A percentile compares a stretch with the other conserved stretches of the same genome.
Conservation (phyloP, 148 eudicot genomes). For the Mesembryanthemum crystallinum region DNA sequence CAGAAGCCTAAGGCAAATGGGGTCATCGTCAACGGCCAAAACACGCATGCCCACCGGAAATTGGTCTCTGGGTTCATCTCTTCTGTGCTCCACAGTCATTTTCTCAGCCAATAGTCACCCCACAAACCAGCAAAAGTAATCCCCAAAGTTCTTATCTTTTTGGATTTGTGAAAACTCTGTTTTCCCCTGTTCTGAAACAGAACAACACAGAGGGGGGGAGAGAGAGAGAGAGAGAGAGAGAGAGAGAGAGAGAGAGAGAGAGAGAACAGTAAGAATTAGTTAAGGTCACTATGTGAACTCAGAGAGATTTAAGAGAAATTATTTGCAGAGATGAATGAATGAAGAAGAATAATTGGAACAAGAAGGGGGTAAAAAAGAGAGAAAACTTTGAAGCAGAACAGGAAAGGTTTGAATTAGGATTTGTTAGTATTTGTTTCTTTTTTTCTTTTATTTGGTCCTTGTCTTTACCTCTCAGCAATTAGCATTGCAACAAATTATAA, state of each 20-base stretch:
- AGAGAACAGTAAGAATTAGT: slow-evolving; percentile 26
- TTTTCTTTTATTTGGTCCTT: not conserved
- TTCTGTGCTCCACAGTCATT: slow-evolving; percentile 40
- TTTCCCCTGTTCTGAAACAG: slow-evolving; percentile 22
- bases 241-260: not conserved
- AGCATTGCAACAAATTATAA: not conserved
- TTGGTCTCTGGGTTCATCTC: slow-evolving; percentile 29
- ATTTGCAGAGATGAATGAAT: slow-evolving; percentile 9
- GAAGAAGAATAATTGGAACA: slow-evolving; percentile 6
- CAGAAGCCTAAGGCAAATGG: slow-evolving; percentile 46
- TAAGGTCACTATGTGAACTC: slow-evolving; percentile 24
- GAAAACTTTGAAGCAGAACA: slow-evolving; percentile 9
- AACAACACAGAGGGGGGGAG: not conserved
- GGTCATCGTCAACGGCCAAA: slow-evolving; percentile 61
- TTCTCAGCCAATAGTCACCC: slow-evolving; percentile 7
- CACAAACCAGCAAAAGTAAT: not conserved
- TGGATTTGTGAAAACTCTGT: slow-evolving; percentile 13
- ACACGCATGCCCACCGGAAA: slow-evolving; percentile 71
- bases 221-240: not conserved
- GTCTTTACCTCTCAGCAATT: not conserved
- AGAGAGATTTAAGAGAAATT: slow-evolving; percentile 7
- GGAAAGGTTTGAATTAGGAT: slow-evolving; percentile 3
- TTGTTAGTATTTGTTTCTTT: not conserved
- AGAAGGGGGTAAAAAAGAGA: not conserved
- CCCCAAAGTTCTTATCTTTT: slow-evolving; percentile 14